A percentile compares a stretch with the other conserved stretches of the same genome.
Evolutionary conservation across 2,329 filamentous ascomycete genomes (phyloP).

Genomic region (Fusarium sp.): DNA sequence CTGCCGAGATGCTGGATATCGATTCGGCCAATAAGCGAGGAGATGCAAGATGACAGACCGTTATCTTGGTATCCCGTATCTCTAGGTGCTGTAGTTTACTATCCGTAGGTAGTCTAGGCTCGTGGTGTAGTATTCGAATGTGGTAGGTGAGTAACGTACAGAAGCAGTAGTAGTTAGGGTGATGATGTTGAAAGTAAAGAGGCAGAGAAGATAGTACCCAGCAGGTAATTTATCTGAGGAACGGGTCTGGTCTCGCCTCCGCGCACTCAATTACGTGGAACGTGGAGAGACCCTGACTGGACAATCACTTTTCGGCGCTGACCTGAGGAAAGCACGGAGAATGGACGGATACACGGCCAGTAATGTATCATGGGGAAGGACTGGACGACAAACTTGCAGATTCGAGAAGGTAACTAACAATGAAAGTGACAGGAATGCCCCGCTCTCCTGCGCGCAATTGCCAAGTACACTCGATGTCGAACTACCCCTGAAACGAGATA

Average conservation of each 20-base stretch:
- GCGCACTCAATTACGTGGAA: slow-evolving; percentile 36
- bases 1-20: slow-evolving; percentile 25
- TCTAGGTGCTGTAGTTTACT: neutral
- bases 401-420: slow-evolving; percentile 29
- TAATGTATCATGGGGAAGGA: slow-evolving; percentile 1
- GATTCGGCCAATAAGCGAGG: slow-evolving; percentile 24
- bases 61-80: slow-evolving; percentile 18
- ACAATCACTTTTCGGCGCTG: slow-evolving; percentile 2
- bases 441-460: slow-evolving; percentile 2
- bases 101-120: slow-evolving; percentile 13
- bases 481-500: slow-evolving; percentile 31
- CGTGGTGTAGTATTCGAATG: slow-evolving; percentile 4
- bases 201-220: neutral
- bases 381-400: slow-evolving; percentile 1
- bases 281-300: slow-evolving; percentile 33
- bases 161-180: neutral
- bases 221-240: neutral
- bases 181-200: slow-evolving; percentile 7
- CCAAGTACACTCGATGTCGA: slow-evolving; percentile 21
- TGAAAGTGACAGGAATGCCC: slow-evolving; percentile 21
- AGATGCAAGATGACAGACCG: slow-evolving; percentile 16
- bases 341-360: neutral
- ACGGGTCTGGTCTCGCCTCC: slow-evolving; percentile 7
- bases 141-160: neutral
- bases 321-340: slow-evolving; percentile 27